Conservation (phyloP, 2,329 filamentous ascomycete species). For the Penicillium freii region DNA sequence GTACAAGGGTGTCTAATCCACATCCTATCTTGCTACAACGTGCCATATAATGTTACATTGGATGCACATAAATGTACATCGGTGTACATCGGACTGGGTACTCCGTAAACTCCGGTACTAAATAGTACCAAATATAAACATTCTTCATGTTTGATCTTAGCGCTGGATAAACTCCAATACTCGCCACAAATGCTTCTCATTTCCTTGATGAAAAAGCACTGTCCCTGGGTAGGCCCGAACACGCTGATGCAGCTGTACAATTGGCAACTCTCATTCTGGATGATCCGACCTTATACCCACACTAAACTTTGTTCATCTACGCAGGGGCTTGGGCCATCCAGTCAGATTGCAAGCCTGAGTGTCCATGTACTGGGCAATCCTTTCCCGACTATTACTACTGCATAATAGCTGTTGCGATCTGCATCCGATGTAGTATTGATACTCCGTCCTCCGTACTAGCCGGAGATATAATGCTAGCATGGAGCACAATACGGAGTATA, state of each 20-base stretch:
- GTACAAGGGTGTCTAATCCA: not conserved
- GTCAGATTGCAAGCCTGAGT: slow-evolving; percentile 2
- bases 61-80: not conserved
- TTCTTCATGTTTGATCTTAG: slow-evolving; percentile 5
- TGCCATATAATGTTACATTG: not conserved
- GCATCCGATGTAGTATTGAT: not conserved
- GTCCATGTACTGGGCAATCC: not conserved
- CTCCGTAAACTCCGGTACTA: not conserved
- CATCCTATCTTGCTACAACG: not conserved
- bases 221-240: slow-evolving; percentile 6
- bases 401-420: not conserved
- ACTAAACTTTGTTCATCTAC: slow-evolving; percentile 14
- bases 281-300: slow-evolving; percentile 5
- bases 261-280: slow-evolving; percentile 8
- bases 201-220: slow-evolving; percentile 5
- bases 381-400: not conserved
- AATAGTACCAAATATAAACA: not conserved
- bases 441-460: not conserved
- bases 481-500: not conserved
- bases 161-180: not conserved
- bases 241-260: not conserved
- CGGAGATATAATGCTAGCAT: not conserved
- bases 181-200: not conserved
- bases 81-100: not conserved
- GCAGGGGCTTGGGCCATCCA: slow-evolving; percentile 18